Base-by-base conservation (phyloP, 2,329 filamentous ascomycete species). In the Zopfia rhizophila region DNA sequence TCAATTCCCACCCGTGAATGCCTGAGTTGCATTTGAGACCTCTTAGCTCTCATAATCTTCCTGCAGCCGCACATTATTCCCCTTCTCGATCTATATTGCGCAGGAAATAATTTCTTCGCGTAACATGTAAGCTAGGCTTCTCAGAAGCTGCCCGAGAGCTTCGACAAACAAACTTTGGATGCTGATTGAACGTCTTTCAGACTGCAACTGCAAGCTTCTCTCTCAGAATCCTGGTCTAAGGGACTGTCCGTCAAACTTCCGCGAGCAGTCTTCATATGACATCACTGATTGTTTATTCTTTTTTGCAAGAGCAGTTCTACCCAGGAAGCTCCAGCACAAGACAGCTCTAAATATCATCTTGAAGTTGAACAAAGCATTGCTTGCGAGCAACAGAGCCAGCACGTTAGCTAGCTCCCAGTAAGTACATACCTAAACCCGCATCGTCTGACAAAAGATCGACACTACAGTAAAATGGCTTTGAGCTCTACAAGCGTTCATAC, bases 391-490 rank as follows among this genome's bases (percentile, higher is more conserved):
- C n/a, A n/a, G n/a, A n/a, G n/a, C n/a, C n/a, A n/a, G n/a, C n/a
- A n/a, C n/a, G n/a, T n/a, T n/a, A n/a, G n/a, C n/a, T n/a, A n/a
- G n/a, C n/a, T n/a, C n/a, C n/a, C n/a, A n/a, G 45, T 43, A 44
- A 21, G 33, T 38, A 48, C 25, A 42, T 12, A 24, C 30, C 29
- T 36, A 18, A 24, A 37, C n/a, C n/a, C n/a, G n/a, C n/a, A n/a
- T 19, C 17, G 17, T 18, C 18, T 27, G 18, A 28, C 29, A 22
- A n/a, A n/a, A n/a, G n/a, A n/a, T n/a, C n/a, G n/a, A 47, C 27
- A 17, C 40, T 18, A 19, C 19, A 14, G 23, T 32, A 38, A 22
- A 25, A 60, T 58, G 54, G 36, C 46, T 38, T 50, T 50, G 30
- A 28, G 30, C 5, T 13, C 38, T 4, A 14, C 23, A 13, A 23